These are phyloP conservation scores for Fusarium sp. DNA, from an alignment of 2,329 filamentous ascomycete species.

Conservation along the genomic window DNA sequence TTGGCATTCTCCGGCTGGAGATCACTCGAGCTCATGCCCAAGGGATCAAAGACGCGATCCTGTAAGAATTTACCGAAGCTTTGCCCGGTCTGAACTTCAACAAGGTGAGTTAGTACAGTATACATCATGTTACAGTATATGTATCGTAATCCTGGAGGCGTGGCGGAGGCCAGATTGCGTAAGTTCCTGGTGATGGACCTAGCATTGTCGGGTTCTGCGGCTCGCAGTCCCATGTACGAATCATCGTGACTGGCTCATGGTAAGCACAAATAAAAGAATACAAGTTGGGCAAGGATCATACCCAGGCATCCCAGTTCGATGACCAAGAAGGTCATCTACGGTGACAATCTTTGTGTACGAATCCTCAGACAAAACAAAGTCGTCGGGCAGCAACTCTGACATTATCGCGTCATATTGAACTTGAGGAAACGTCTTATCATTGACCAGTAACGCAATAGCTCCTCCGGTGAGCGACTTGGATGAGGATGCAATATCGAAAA, in stretches of 20 bases:
- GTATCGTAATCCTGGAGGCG: not conserved
- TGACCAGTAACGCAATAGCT: not conserved
- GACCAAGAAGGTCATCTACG: conserved; percentile 20
- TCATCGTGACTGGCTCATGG: not conserved
- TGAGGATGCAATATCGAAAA: conserved; percentile 26
- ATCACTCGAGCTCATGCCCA: conserved; percentile 10
- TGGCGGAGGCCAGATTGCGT: conserved; percentile 12
- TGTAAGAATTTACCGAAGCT: not conserved
- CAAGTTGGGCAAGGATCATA: accelerated
- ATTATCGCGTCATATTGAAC: conserved; percentile 3
- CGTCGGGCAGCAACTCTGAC: conserved; percentile 12
- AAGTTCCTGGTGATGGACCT: conserved; percentile 13
- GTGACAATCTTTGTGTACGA: conserved; percentile 3
- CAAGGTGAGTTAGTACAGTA: conserved; percentile 9
- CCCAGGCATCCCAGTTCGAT: conserved; percentile 20
- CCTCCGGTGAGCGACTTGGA: conserved; percentile 14
- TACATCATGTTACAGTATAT: conserved; percentile 35
- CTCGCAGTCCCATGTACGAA: conserved; percentile 16
- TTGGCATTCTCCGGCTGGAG: conserved; percentile 1
- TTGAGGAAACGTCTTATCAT: not conserved
- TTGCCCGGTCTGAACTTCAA: not conserved
- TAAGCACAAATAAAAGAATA: not conserved
- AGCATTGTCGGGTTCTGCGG: not conserved
- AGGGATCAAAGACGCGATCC: not conserved
- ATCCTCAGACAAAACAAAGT: conserved; percentile 14